phyloP scores from a whole-genome alignment of 176 grass and related monocot species.

The Pharus latifolius region DNA sequence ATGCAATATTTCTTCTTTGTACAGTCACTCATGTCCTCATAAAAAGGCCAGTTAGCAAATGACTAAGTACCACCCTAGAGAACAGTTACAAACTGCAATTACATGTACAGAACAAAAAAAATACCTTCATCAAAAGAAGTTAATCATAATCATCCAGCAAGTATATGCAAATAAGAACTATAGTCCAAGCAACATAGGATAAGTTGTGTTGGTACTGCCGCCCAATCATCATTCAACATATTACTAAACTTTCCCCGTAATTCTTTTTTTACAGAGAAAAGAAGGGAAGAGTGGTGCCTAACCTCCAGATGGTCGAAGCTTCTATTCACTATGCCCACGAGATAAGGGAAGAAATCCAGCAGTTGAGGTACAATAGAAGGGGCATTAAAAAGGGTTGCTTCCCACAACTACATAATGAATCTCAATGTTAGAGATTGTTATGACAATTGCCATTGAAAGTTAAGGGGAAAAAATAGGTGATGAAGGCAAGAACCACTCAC shows the following conservation, averaged over 20 bases:
- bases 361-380: conserved; percentile 80
- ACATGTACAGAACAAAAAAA: neutral
- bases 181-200: neutral
- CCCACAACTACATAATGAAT: conserved; percentile 67
- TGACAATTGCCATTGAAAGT: neutral
- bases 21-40: no score
- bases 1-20: no score
- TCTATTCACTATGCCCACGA: conserved; percentile 82
- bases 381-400: conserved; percentile 80
- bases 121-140: neutral
- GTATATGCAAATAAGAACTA: neutral
- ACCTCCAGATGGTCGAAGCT: conserved; percentile 95
- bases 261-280: neutral
- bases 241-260: neutral
- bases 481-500: conserved; percentile 46
- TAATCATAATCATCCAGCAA: neutral
- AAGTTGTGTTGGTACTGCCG: neutral
- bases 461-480: neutral
- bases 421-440: conserved; percentile 11
- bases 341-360: conserved; percentile 81
- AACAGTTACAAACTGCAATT: neutral
- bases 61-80: neutral
- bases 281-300: neutral
- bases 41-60: no score
- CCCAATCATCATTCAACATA: neutral